These are phyloP conservation scores for Boletus reticulatus DNA, from an alignment of 768 basidiomycete species.

Conservation along the genomic window DNA sequence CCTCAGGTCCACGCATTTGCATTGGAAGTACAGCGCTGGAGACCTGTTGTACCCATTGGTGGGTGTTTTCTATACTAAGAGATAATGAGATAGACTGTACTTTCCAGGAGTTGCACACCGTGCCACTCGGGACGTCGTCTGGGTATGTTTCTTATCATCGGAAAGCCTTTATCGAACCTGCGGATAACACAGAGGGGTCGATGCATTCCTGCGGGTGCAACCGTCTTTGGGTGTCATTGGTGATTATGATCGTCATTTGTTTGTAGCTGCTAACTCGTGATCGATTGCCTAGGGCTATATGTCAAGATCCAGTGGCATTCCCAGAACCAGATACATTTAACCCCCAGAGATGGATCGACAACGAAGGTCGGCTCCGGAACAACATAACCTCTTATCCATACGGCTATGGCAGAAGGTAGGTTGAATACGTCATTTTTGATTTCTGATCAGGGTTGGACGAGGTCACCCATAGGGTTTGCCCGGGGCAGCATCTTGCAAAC, in stretches of 20 bases:
- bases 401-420: conserved; percentile 47
- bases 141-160: conserved; percentile 35
- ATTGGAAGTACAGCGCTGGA: conserved; percentile 37
- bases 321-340: conserved; percentile 46
- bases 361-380: conserved; percentile 40
- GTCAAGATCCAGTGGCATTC: conserved; percentile 22
- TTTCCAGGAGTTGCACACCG: conserved; percentile 52
- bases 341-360: conserved; percentile 51
- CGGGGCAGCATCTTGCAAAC: conserved; percentile 51
- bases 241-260: background rate
- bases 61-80: background rate
- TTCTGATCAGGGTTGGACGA: background rate
- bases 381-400: conserved; percentile 46
- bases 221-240: conserved; percentile 20
- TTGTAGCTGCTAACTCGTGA: background rate
- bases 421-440: background rate
- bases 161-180: conserved; percentile 35
- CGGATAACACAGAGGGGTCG: conserved; percentile 13
- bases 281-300: conserved; percentile 17
- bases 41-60: conserved; percentile 30
- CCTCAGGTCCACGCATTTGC: conserved; percentile 37
- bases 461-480: conserved; percentile 45
- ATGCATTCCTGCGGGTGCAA: conserved; percentile 23
- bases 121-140: conserved; percentile 59
- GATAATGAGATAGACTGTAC: background rate